phyloP scores from a whole-genome alignment of 2,329 filamentous ascomycete species.

The Pseudopithomyces chartarum region DNA sequence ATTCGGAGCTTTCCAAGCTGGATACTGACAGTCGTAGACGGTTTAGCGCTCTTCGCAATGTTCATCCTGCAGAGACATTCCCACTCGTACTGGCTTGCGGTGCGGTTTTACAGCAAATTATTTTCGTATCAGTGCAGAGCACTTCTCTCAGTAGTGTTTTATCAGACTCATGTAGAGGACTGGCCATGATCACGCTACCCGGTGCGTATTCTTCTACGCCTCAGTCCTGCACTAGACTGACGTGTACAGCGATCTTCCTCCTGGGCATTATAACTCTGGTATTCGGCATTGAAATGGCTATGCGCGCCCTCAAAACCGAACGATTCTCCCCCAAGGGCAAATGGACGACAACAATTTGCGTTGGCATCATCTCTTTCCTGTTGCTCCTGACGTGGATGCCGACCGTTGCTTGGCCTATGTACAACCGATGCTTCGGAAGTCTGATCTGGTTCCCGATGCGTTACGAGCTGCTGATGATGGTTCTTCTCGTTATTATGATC shows the following conservation, averaged over 20 bases:
- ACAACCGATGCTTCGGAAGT: conserved; percentile 68
- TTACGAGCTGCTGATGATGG: conserved; percentile 64
- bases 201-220: conserved; percentile 30
- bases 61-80: conserved; percentile 48
- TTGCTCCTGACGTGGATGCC: conserved; percentile 63
- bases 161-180: conserved; percentile 39
- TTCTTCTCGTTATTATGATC: conserved; percentile 58
- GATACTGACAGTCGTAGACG: conserved; percentile 32
- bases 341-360: conserved; percentile 65
- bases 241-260: conserved; percentile 64
- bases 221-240: conserved; percentile 19
- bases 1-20: neutral
- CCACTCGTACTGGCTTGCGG: conserved; percentile 46
- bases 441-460: conserved; percentile 69
- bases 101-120: conserved; percentile 43
- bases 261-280: conserved; percentile 69
- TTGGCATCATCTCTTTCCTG: conserved; percentile 57
- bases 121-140: conserved; percentile 47
- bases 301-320: conserved; percentile 59
- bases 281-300: conserved; percentile 66
- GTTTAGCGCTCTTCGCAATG: conserved; percentile 42
- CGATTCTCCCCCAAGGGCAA: conserved; percentile 64
- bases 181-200: conserved; percentile 46
- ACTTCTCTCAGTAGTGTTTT: conserved; percentile 44
- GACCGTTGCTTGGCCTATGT: conserved; percentile 60